Evolutionary conservation across 1,284 basidiomycete species (phyloP).

Genomic region (Grifola frondosa): DNA sequence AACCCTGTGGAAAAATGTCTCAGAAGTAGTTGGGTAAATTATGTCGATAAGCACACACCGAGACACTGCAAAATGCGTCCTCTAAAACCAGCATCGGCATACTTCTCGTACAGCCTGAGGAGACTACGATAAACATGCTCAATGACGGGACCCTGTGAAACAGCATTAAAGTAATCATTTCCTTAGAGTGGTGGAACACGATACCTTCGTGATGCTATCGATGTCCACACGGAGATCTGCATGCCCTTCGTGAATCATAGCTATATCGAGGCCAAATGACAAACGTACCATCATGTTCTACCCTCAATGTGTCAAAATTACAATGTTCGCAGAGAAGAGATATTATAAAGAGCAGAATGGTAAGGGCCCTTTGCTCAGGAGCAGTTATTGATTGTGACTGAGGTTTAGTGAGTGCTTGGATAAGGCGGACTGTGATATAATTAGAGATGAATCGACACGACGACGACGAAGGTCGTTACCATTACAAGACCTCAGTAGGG

Average conservation of each 20-base stretch:
- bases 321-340: constrained; percentile 87
- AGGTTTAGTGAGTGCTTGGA: constrained; percentile 40
- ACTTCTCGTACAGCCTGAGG: constrained; percentile 68
- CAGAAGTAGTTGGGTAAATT: background rate
- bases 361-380: constrained; percentile 43
- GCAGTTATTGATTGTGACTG: constrained; percentile 24
- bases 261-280: background rate
- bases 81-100: constrained; percentile 52
- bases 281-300: constrained; percentile 52
- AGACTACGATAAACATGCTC: constrained; percentile 80
- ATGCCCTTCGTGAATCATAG: background rate
- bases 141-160: constrained; percentile 61
- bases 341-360: constrained; percentile 78
- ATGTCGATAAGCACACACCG: constrained; percentile 44
- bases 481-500: constrained; percentile 81
- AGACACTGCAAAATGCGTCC: constrained; percentile 78
- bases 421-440: background rate
- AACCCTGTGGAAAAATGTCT: constrained; percentile 55
- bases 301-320: constrained; percentile 78
- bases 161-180: background rate
- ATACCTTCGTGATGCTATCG: constrained; percentile 57
- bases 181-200: background rate
- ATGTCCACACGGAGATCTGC: constrained; percentile 59
- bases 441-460: constrained; percentile 6
- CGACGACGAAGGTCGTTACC: no score